Conservation (phyloP, 257 asterid species). For the Solanum lycopersicoides region DNA sequence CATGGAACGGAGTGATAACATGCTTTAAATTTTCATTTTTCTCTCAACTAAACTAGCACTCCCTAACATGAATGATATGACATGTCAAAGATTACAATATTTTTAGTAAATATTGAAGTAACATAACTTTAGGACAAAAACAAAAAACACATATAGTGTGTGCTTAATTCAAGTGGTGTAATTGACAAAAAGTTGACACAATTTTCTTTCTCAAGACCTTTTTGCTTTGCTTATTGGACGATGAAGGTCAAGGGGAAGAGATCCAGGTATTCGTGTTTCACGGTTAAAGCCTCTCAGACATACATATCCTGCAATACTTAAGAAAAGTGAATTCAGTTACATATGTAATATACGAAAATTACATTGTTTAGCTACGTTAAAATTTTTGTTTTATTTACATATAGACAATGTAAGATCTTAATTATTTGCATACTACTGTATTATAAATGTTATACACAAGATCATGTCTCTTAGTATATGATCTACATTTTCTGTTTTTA, state of each 20-base stretch:
- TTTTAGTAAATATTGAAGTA: background rate
- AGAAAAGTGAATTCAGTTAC: background rate
- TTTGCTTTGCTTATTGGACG: background rate
- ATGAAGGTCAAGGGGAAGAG: constrained; percentile 13
- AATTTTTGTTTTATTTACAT: background rate
- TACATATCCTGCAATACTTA: constrained; percentile 6
- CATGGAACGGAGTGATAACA: background rate
- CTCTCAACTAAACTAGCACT: background rate
- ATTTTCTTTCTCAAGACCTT: background rate
- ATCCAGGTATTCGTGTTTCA: constrained; percentile 9
- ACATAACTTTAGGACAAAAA: background rate
- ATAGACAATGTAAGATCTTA: background rate
- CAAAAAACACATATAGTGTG: background rate
- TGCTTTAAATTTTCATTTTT: background rate
- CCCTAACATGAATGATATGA: background rate
- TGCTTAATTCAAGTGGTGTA: background rate
- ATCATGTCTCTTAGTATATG: background rate
- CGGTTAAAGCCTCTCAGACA: constrained; percentile 20
- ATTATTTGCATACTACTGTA: background rate
- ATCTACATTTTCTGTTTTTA: background rate
- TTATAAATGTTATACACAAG: background rate
- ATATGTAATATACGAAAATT: background rate
- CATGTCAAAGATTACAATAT: background rate
- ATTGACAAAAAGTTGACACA: background rate
- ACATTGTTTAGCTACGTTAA: background rate